Base-by-base conservation (phyloP, 352 stramenopile species). In the Globisporangium uncinulatum region DNA sequence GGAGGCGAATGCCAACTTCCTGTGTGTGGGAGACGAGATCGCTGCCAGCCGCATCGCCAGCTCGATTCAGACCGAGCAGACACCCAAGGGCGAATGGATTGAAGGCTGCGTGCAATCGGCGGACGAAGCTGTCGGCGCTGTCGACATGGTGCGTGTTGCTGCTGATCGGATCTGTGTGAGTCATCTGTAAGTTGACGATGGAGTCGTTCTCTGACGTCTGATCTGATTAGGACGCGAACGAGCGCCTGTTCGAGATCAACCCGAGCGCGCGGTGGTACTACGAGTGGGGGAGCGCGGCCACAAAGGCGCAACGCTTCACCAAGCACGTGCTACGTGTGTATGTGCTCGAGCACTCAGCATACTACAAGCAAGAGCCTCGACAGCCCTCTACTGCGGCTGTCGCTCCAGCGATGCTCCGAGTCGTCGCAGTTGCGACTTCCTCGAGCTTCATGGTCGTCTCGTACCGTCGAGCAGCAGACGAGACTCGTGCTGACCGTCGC, bases 71-170 rank as follows among this genome's bases (percentile, higher is more conserved):
- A 83, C 67, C 19, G 75, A 86, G 55, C 69, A 85, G 39, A 79
- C 66, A 3, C 78, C 78, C 51, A 83, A 86, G 62, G 78, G 78
- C 20, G 72, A 78, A 51, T 88, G 78, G 78, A 83, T 88, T 57
- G 59, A 79, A 48, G 77, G 74, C 39, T 48, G 72, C 13, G 44
- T 61, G 21, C 65, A 57, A 24, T 54, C 32, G 31, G 31, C 32
- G 6, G 43, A 31, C 10, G 43, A 48, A 2, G 43, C 34, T 13
- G 10, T 13, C 6, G 10, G 34, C 34, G 34, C 34, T 39, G 10
- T 39, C 7, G 10, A 21, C 41, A 24, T 11, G 41, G 41, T 46
- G 41, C 41, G 41, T 46, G 34, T 39, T 39, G 6, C 41, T 19
- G 0, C 41, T 11, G 15, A 11, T 24, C 41, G n/a, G 41, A 20